Percentiles rank a stretch among this genome's conserved stretches.
Conservation (phyloP, 148 eudicot genomes). For the Amaranthus palmeri region DNA sequence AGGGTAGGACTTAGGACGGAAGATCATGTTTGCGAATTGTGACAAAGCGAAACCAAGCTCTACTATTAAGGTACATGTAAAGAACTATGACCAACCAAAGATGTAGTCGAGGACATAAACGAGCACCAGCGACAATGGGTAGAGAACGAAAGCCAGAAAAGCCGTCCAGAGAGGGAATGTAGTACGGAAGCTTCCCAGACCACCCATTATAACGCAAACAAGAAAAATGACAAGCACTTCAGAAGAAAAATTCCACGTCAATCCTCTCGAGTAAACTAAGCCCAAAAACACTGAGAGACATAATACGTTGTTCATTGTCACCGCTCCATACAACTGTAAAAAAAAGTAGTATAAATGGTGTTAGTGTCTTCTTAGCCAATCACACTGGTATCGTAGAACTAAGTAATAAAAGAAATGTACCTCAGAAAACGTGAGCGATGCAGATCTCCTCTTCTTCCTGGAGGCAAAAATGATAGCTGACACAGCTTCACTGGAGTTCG, state of each 20-base stretch:
- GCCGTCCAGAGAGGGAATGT: constrained; percentile 83
- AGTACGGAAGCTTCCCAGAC: constrained; percentile 67
- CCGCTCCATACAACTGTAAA: constrained; percentile 78
- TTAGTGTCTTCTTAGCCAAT: too few relatives aligned
- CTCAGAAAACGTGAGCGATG: constrained; percentile 90
- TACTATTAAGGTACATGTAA: too few relatives aligned
- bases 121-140: constrained; percentile 64
- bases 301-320: constrained; percentile 77
- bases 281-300: constrained; percentile 83
- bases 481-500: constrained; percentile 92
- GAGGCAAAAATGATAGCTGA: constrained; percentile 83
- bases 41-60: too few relatives aligned
- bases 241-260: constrained; percentile 91
- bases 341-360: background rate
- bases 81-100: constrained; percentile 71
- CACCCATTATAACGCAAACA: constrained; percentile 75
- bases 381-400: too few relatives aligned
- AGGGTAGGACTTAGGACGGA: too few relatives aligned
- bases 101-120: constrained; percentile 81
- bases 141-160: constrained; percentile 62
- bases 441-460: constrained; percentile 69
- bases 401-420: constrained; percentile 28
- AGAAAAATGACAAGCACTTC: constrained; percentile 82
- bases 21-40: too few relatives aligned
- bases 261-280: constrained; percentile 67